Conservation (phyloP, 1,284 basidiomycete genomes). For the Quambalaria eucalypti region DNA sequence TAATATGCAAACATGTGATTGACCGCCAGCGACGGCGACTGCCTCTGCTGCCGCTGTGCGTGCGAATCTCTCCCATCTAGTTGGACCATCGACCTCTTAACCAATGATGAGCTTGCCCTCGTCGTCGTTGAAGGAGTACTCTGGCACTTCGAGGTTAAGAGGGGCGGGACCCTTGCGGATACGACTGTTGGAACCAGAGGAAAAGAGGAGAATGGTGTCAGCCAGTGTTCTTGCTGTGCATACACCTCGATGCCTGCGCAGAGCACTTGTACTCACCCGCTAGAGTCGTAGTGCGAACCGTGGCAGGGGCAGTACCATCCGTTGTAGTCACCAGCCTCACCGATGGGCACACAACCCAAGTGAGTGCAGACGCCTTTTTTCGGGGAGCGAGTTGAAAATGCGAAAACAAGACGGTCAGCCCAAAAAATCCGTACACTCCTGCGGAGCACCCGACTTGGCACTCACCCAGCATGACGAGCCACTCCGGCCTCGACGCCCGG, state of each 20-base stretch:
- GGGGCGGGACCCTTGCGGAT: slow-evolving; percentile 82
- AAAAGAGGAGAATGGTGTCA: too few species aligned
- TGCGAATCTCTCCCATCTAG: too few species aligned
- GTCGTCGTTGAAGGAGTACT: slow-evolving; percentile 47
- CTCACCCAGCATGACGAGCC: slow-evolving; percentile 55
- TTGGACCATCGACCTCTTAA: too few species aligned
- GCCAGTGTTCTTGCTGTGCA: too few species aligned
- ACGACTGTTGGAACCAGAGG: too few species aligned
- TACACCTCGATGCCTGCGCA: too few species aligned
- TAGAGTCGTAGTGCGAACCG: slow-evolving; percentile 91
- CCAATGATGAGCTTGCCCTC: slow-evolving; percentile 70
- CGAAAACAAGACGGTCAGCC: not conserved
- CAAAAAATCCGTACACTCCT: too few species aligned
- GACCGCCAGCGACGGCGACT: too few species aligned
- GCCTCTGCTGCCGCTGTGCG: too few species aligned
- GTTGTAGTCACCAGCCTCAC: slow-evolving; percentile 90
- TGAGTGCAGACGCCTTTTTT: slow-evolving; percentile 99
- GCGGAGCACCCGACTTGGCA: too few species aligned
- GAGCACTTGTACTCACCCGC: slow-evolving; percentile 87
- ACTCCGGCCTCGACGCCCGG: slow-evolving; percentile 88
- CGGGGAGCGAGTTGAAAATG: too few species aligned
- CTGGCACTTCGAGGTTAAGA: slow-evolving; percentile 53
- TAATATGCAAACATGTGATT: too few species aligned
- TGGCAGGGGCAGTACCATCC: slow-evolving; percentile 65
- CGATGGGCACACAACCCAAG: slow-evolving; percentile 95